A percentile compares a stretch with the other conserved stretches of the same genome.
Evolutionary conservation across 306 rosid species (phyloP).

Genomic region (Aeschynomene evenia): DNA sequence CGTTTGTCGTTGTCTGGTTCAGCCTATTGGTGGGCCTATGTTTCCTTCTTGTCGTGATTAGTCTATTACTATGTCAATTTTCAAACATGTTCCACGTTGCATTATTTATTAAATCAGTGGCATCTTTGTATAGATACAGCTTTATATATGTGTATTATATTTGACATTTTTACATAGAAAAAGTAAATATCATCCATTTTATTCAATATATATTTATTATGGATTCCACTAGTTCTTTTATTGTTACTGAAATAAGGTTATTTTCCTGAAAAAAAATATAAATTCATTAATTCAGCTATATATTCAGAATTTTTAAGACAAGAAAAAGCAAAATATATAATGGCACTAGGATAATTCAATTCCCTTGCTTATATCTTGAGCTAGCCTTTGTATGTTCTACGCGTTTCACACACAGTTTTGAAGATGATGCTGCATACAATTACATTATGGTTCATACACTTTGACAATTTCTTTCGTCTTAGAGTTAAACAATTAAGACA

Average conservation of each 20-base stretch:
- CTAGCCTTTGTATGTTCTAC: neutral
- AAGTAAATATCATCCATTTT: no score
- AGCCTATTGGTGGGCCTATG: constrained; percentile 20
- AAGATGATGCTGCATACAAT: neutral
- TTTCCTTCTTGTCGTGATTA: constrained; percentile 21
- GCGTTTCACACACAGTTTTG: neutral
- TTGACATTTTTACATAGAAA: no score
- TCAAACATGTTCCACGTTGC: constrained; percentile 59
- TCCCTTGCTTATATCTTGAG: neutral
- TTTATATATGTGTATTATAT: no score
- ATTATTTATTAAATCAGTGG: neutral
- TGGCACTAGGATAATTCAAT: no score
- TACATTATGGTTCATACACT: neutral
- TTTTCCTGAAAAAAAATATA: no score
- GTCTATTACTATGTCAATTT: neutral
- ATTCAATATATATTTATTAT: no score
- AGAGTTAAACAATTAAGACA: neutral
- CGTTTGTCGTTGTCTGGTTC: neutral
- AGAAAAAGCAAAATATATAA: no score
- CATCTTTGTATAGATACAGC: no score
- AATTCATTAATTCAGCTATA: neutral
- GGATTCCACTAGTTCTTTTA: no score
- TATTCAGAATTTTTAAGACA: no score
- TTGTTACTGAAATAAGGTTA: neutral
- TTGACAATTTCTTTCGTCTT: neutral